Evolutionary conservation across 2,329 filamentous ascomycete species (phyloP).

Genomic region (Trematosphaeria pertusa): DNA sequence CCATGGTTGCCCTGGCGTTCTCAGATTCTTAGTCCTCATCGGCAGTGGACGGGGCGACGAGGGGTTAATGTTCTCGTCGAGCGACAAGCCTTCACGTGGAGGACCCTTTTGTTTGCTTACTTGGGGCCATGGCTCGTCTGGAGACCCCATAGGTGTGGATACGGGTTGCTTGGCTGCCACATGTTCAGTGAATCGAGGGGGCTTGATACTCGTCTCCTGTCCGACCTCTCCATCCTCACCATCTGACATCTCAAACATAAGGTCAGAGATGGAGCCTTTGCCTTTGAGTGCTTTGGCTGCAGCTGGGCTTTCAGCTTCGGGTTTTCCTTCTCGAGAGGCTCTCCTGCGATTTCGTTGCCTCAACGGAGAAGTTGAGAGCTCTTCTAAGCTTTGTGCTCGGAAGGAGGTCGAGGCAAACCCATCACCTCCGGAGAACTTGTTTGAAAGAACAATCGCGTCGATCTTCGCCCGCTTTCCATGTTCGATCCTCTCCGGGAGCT

Average conservation of each 20-base stretch:
- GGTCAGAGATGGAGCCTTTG: constrained; percentile 72
- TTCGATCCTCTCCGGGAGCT: constrained; percentile 69
- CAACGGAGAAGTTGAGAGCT: constrained; percentile 58
- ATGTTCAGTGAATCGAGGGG: constrained; percentile 26
- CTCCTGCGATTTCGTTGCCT: constrained; percentile 51
- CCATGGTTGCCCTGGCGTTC: constrained; percentile 58
- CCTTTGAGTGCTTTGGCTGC: constrained; percentile 72
- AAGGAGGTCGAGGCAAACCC: constrained; percentile 66
- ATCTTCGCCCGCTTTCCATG: constrained; percentile 74
- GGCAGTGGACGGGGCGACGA: constrained; percentile 33
- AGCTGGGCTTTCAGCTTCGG: constrained; percentile 63
- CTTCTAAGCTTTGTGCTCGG: constrained; percentile 71
- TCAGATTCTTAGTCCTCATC: constrained; percentile 27
- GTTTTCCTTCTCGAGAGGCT: constrained; percentile 52
- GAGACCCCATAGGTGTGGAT: constrained; percentile 27
- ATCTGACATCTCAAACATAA: constrained; percentile 96
- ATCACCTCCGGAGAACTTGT: constrained; percentile 70
- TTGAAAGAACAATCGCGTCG: constrained; percentile 76
- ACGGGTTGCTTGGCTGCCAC: constrained; percentile 10
- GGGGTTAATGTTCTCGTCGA: constrained; percentile 12
- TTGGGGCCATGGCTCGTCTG: constrained; percentile 34
- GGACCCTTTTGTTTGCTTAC: constrained; percentile 18
- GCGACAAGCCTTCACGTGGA: constrained; percentile 7
- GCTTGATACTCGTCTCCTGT: constrained; percentile 24
- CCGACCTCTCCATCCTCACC: constrained; percentile 56